Base-by-base conservation (phyloP, 495 filamentous ascomycete species). In the Endocarpon pusillum region DNA sequence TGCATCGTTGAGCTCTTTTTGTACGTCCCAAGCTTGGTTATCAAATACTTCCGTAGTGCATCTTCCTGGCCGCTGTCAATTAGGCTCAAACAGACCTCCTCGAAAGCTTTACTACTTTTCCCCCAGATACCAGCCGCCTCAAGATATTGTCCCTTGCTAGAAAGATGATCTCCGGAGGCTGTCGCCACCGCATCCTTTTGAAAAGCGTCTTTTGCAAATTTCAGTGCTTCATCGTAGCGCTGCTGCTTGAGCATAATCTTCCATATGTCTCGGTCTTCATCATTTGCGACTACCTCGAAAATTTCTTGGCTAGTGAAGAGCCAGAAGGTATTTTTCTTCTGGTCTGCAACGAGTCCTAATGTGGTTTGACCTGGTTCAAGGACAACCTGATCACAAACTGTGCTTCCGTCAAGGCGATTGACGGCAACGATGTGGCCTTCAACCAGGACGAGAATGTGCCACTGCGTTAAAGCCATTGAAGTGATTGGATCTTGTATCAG, bases 301-400 rank as follows among this genome's bases (percentile, higher is more conserved):
- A 97, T 93, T 39, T 89, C 82, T 37, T 78, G 62, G 3, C 67
- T 62, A 1, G 91, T 96, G 48, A 94, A 94, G 12, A 94, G 68
- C 89, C 89, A 97, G 48, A 81, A 94, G 1, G 89, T 97, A 39
- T 82, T 86, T 59, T 94, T 91, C 43, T 83, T 84, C 20, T 76
- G 64, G 52, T 97, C 89, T 3, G 83, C 75, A 43, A 80, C 72
- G 14, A 97, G 67, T 18, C 81, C 84, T 22, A 96, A 54, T 6
- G 73, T 73, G 39, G 64, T 73, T 36, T 91, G 81, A 3, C 77
- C 76, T 16, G 70, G 69, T 37, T 91, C 79, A n/a, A 94, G 61
- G 3, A 96, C 75, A 11, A 70, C 54, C 48, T 94, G 83, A 48
- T 93, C 79, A 44, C 81, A 87, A 4, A 94, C 76, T 38, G 87